Conservation (phyloP, 495 filamentous ascomycete genomes). For the Filosporella fistucella region DNA sequence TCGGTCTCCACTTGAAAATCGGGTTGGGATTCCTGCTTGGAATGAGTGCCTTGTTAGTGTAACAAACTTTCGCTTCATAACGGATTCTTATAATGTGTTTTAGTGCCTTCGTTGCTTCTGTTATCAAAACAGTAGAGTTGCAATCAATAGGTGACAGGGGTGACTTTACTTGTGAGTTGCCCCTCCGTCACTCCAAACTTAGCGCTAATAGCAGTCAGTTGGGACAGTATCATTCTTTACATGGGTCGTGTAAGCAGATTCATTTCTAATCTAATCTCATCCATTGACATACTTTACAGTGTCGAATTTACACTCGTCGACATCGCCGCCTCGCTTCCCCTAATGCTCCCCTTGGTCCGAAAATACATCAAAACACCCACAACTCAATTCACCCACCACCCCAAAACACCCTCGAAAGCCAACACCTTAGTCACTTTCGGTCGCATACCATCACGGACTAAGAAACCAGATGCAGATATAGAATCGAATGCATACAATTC, state of each 20-base stretch:
- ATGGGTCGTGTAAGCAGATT: no score
- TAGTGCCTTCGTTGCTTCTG: conserved; percentile 2
- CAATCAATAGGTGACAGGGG: background rate
- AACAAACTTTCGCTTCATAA: background rate
- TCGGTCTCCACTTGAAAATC: background rate
- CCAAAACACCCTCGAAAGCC: background rate
- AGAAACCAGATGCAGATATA: background rate
- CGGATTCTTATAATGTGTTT: background rate
- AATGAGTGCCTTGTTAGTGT: conserved; percentile 10
- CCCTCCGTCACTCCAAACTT: background rate
- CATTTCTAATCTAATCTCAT: no score
- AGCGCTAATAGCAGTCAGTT: background rate
- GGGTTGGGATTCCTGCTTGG: conserved; percentile 1
- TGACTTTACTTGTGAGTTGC: conserved; percentile 6
- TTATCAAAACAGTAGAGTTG: conserved; percentile 6
- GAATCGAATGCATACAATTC: background rate
- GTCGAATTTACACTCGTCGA: background rate
- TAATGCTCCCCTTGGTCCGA: conserved; percentile 3
- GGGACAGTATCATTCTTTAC: conserved; percentile 3
- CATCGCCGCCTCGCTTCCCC: conserved; percentile 4
- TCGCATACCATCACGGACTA: no score
- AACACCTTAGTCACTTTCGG: no score
- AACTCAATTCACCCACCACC: background rate
- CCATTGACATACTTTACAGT: background rate
- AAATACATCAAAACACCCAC: background rate